Evolutionary conservation across 2,329 filamentous ascomycete genomes (phyloP), one percentile per base, ranked within the genome.

Genomic region (Dactylellina sp.): DNA sequence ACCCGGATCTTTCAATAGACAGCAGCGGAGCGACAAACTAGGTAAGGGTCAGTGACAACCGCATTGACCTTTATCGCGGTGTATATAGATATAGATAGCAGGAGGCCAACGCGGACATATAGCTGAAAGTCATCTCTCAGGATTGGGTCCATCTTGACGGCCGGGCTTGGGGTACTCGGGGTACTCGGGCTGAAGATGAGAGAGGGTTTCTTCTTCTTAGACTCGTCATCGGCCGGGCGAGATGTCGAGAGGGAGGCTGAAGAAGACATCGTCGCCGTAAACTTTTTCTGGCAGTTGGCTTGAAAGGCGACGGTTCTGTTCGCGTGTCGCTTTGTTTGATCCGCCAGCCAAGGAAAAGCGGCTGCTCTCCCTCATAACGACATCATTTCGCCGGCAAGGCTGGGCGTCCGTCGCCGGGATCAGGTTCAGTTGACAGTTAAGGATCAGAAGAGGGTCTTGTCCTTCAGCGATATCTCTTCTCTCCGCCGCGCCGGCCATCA

Each of bases 11-110:
- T 60, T 4, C 7, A 46, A 11, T 20, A 28, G 2, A 14, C 9
- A 37, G 40, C 5, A 7, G 32, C 1, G 37, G 14, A 6, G 35
- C 24, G 4, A 80, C 83, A 77, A 80, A 86, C 85, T 32, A 86
- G 83, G 77, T 86, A 86, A 20, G 84, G 84, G 50, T 83, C 82
- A 16, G 81, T 80, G 37, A 86, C 84, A 50, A 79, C 77, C 18
- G 77, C 74, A 62, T 82, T 81, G 71, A 85, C 82, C 42, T 78
- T 75, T 14, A 61, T 25, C 1, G 47, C 49, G 7, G 66, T 70
- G 44, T 72, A 76, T 11, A 65, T 39, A 5, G 65, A 72, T n/a
- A 76, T 56, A 16, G 56, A 49, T 2, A 61, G 47, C 25, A 76
- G 22, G 22, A 64, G 25, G 35, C 39, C 62, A 49, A 74, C 39